These are phyloP conservation scores for Podila clonocystis DNA, from an alignment of 192 early-diverging fungal species.

Conservation along the genomic window DNA sequence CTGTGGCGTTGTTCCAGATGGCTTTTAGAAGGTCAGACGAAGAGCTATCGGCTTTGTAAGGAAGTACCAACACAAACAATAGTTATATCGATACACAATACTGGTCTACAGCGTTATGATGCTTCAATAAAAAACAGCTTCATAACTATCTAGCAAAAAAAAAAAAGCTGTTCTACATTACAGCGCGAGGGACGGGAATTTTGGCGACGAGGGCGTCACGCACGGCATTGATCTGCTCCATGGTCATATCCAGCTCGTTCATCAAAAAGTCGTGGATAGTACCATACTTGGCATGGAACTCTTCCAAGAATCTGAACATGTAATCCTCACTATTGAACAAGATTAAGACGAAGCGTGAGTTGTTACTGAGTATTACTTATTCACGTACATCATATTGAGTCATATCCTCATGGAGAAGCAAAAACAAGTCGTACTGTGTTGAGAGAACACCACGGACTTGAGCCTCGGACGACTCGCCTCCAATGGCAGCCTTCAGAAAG, in stretches of 20 bases:
- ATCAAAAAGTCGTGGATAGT: conserved; percentile 57
- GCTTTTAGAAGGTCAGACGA: not conserved
- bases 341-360: not conserved
- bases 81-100: too few relatives aligned
- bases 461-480: conserved; percentile 19
- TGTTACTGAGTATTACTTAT: too few relatives aligned
- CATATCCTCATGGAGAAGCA: not conserved
- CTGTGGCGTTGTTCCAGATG: conserved; percentile 15
- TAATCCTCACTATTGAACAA: conserved; percentile 25
- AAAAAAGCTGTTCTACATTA: not conserved
- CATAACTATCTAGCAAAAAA: too few relatives aligned
- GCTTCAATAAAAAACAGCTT: too few relatives aligned
- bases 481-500: conserved; percentile 38
- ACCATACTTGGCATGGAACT: conserved; percentile 58
- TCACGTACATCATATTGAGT: not conserved
- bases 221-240: conserved; percentile 49
- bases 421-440: conserved; percentile 22
- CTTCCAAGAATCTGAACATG: conserved; percentile 44
- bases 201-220: conserved; percentile 54
- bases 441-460: conserved; percentile 43
- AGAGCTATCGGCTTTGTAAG: not conserved
- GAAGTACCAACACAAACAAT: too few relatives aligned
- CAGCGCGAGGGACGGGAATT: conserved; percentile 48
- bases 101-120: too few relatives aligned
- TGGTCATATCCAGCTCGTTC: conserved; percentile 49